phyloP scores from a whole-genome alignment of 805 yeast genomes.

The Lipomyces lipofer region DNA sequence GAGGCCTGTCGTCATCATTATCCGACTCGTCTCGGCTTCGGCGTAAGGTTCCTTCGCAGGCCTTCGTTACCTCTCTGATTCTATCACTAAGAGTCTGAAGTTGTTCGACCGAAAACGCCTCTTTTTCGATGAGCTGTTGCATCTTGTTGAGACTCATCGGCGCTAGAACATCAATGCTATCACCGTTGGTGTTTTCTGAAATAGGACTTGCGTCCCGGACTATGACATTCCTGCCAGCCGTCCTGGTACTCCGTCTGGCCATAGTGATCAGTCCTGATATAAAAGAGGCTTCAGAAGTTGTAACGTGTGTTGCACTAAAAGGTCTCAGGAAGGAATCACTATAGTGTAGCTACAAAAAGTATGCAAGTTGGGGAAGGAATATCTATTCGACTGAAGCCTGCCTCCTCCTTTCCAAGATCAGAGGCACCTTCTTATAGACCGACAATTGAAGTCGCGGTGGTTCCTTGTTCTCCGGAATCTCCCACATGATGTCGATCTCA shows the following conservation, averaged over 20 bases:
- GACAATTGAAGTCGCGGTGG: neutral
- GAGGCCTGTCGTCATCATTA: neutral
- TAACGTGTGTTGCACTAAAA: no score
- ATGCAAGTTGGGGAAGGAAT: no score
- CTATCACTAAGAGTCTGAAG: neutral
- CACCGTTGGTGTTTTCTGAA: neutral
- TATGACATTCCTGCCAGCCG: neutral
- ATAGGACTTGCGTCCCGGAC: neutral
- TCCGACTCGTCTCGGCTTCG: neutral
- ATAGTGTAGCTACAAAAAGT: no score
- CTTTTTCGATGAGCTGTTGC: neutral
- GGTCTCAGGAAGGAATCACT: no score
- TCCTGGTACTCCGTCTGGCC: constrained; percentile 45
- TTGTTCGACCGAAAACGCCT: neutral
- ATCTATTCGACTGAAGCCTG: neutral
- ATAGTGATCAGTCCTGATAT: no score
- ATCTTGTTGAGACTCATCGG: neutral
- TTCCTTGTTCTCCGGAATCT: neutral
- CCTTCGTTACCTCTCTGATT: neutral
- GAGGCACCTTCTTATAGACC: neutral
- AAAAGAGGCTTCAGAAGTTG: no score
- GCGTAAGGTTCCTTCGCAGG: neutral
- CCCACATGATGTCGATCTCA: neutral
- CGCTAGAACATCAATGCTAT: neutral
- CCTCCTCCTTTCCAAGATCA: neutral